Conservation (phyloP, 345 rosid genomes). For the Rubroshorea leprosula region DNA sequence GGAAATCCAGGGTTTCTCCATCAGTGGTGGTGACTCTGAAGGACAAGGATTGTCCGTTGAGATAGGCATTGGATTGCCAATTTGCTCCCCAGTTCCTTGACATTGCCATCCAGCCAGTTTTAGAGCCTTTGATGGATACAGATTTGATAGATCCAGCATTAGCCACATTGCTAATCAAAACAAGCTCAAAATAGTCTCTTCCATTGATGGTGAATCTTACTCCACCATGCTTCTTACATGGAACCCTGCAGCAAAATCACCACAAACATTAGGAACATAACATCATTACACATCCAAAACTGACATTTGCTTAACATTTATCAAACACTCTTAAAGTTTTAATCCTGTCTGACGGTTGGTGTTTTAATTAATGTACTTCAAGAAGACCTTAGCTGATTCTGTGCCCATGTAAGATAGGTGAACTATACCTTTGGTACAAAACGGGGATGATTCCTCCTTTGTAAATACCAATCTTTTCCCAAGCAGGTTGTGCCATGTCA, state of each 20-base stretch:
- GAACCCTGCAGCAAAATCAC: constrained; percentile 45
- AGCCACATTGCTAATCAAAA: constrained; percentile 61
- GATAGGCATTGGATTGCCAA: constrained; percentile 88
- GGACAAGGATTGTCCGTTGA: constrained; percentile 74
- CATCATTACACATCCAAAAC: too few species aligned
- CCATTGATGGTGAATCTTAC: constrained; percentile 85
- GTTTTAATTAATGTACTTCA: too few species aligned
- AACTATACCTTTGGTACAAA: constrained; percentile 58
- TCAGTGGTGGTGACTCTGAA: constrained; percentile 70
- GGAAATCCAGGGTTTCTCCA: constrained; percentile 44
- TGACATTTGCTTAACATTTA: too few species aligned
- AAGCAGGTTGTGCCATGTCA: constrained; percentile 93
- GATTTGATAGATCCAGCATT: constrained; percentile 70
- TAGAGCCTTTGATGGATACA: constrained; percentile 69
- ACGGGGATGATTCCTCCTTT: constrained; percentile 87
- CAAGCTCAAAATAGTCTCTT: constrained; percentile 81
- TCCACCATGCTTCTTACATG: constrained; percentile 75
- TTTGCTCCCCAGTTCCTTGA: constrained; percentile 95
- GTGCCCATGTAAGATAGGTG: too few species aligned
- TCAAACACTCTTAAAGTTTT: too few species aligned
- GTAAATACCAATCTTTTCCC: constrained; percentile 84
- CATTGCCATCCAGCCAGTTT: constrained; percentile 71
- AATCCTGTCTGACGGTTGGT: too few species aligned
- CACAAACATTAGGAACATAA: too few species aligned
- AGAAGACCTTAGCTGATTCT: too few species aligned